Base-by-base conservation (phyloP, 257 asterid genomes). In the Solanum bulbocastanum region DNA sequence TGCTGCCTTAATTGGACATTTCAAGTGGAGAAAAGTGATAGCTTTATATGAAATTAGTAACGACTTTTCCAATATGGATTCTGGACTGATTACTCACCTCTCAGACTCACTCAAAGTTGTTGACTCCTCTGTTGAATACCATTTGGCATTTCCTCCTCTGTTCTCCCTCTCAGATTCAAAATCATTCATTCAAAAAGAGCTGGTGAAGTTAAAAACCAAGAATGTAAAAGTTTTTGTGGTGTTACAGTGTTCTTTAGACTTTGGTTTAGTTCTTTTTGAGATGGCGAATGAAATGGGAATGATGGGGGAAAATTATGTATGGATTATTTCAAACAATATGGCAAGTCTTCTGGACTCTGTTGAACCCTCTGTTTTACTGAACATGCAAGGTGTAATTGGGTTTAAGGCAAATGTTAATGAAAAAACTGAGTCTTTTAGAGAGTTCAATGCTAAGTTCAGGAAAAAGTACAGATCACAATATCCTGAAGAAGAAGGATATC, bases 321-420 rank as follows among this genome's bases (percentile, higher is more conserved):
- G 98, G 98, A 93, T 94, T 58, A 91, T 93, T 4, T 76, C 94
- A 1, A 93, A 91, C 32, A 94, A 90, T 68, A 75, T 94, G 13
- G 90, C 89, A 1, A 90, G 87, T 79, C 91, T 92, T 86, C 91
- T 95, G 20, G 96, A 95, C 87, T 88, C 96, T 16, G 65, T 91
- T 30, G 93, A 93, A 36, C 30, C 87, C 1, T 90, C 94, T 2
- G 84, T 87, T 27, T 9, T 89, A 66, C 83, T 83, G n/a, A 88
- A 88, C 39, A 91, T 94, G 96, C 93, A 95, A 88, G 98, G 96
- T 12, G 91, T 93, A 18, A 23, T 94, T 25, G 98, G 96, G 13
- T 58, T 94, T 16, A 94, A 91, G 88, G 87, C 87, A 3, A 91
- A 83, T 14, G 89, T 85, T 32, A 12, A 37, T 2, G 93, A 89